Percentiles rank a stretch among this genome's conserved stretches.
phyloP scores from a whole-genome alignment of 2,329 filamentous ascomycete species.

The Aspergillus aculeatinus region DNA sequence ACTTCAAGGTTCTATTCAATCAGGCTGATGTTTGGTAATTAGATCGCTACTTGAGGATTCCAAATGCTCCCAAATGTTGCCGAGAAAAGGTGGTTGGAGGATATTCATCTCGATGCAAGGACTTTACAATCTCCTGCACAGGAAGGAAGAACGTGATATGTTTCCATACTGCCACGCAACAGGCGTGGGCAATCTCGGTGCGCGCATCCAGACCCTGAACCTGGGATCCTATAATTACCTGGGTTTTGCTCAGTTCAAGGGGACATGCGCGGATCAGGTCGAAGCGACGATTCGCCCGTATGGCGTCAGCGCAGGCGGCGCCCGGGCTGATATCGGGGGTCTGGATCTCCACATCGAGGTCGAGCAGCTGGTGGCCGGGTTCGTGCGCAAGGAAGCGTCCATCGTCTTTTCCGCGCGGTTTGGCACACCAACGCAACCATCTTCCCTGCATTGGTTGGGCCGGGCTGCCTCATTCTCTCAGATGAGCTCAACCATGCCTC shows the following conservation, averaged over 20 bases:
- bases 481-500: conserved; percentile 98
- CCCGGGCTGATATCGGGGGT: conserved; percentile 80
- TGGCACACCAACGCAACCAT: conserved; percentile 89
- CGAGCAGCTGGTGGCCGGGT: conserved; percentile 81
- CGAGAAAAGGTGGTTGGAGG: too few relatives aligned
- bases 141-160: too few relatives aligned
- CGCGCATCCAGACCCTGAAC: conserved; percentile 90
- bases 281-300: conserved; percentile 84
- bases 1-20: too few relatives aligned
- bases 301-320: conserved; percentile 77
- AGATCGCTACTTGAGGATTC: too few relatives aligned
- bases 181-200: too few relatives aligned
- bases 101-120: too few relatives aligned
- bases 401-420: conserved; percentile 99
- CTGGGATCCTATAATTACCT: conserved; percentile 99
- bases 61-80: too few relatives aligned
- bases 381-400: conserved; percentile 89
- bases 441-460: conserved; percentile 88
- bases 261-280: conserved; percentile 89
- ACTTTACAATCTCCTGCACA: too few relatives aligned
- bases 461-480: conserved; percentile 90
- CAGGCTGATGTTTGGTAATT: too few relatives aligned
- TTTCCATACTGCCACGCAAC: too few relatives aligned
- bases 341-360: conserved; percentile 85
- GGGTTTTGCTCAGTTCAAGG: conserved; percentile 95